phyloP scores from a whole-genome alignment of 129 eudicot species.

The Artemisia annua region DNA sequence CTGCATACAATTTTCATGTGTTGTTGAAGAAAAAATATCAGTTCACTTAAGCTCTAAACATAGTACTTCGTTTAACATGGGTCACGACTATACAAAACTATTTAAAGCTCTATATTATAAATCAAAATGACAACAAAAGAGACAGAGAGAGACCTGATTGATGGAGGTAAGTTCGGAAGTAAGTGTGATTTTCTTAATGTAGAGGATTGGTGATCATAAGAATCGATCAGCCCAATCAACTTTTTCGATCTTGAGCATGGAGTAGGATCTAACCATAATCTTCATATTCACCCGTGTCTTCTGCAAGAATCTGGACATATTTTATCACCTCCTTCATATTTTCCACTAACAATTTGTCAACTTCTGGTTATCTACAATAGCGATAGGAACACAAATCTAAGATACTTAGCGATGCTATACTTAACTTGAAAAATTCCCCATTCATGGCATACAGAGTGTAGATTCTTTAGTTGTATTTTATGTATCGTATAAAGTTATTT shows the following conservation, averaged over 20 bases:
- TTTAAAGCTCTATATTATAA: no score
- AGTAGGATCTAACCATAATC: constrained; percentile 59
- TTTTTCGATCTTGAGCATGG: neutral
- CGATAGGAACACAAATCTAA: no score
- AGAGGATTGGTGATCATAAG: constrained; percentile 55
- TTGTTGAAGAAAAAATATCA: no score
- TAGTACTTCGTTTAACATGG: no score
- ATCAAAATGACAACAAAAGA: neutral
- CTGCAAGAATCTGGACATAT: constrained; percentile 44
- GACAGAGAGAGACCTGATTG: constrained; percentile 33
- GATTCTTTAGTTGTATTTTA: constrained; percentile 9
- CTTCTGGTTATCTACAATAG: no score
- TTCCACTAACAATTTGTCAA: constrained; percentile 42
- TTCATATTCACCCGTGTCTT: constrained; percentile 54
- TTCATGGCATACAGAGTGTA: constrained; percentile 27
- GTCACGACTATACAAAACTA: no score
- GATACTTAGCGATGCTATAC: neutral
- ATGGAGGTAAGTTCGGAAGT: constrained; percentile 47
- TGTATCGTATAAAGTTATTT: neutral
- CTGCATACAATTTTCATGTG: no score
- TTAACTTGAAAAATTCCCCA: constrained; percentile 69
- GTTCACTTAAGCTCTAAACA: no score
- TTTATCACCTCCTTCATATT: constrained; percentile 44
- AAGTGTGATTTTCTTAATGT: constrained; percentile 50
- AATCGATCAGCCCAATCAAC: constrained; percentile 43